These are phyloP conservation scores for Penicillium frequentans DNA, from an alignment of 2,329 filamentous ascomycete genomes.

Conservation along the genomic window DNA sequence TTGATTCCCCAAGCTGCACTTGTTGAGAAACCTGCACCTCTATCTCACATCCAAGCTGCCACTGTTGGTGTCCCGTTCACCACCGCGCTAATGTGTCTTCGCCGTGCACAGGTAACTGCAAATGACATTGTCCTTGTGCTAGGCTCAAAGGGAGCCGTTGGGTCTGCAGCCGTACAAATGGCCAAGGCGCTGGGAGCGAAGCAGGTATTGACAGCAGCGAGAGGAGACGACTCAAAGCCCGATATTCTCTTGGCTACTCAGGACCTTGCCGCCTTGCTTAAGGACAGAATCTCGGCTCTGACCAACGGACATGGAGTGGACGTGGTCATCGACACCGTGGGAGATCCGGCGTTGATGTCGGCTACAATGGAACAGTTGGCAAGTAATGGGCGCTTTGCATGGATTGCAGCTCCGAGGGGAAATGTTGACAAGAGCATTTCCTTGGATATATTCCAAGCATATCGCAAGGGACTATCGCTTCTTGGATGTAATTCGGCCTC, in stretches of 20 bases:
- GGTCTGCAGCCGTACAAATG: slow-evolving; percentile 25
- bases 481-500: slow-evolving; percentile 20
- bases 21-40: slow-evolving; percentile 18
- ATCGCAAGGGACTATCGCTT: slow-evolving; percentile 20
- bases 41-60: slow-evolving; percentile 28
- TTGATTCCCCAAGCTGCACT: slow-evolving; percentile 18
- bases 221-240: slow-evolving; percentile 15
- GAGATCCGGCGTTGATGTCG: slow-evolving; percentile 25
- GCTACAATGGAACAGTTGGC: slow-evolving; percentile 24
- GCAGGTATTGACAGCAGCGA: slow-evolving; percentile 24
- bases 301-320: slow-evolving; percentile 16
- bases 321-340: slow-evolving; percentile 30
- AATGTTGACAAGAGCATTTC: slow-evolving; percentile 5
- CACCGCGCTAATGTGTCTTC: slow-evolving; percentile 24
- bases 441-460: slow-evolving; percentile 21
- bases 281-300: slow-evolving; percentile 1
- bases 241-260: slow-evolving; percentile 14
- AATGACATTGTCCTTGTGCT: slow-evolving; percentile 30
- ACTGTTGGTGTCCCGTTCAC: slow-evolving; percentile 30
- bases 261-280: neutral
- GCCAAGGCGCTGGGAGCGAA: slow-evolving; percentile 24
- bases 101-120: slow-evolving; percentile 16
- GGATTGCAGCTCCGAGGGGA: slow-evolving; percentile 26
- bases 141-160: slow-evolving; percentile 29
- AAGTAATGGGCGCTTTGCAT: slow-evolving; percentile 23